These are phyloP conservation scores for Cicer cuneatum DNA, from an alignment of 306 rosid species.

Conservation along the genomic window DNA sequence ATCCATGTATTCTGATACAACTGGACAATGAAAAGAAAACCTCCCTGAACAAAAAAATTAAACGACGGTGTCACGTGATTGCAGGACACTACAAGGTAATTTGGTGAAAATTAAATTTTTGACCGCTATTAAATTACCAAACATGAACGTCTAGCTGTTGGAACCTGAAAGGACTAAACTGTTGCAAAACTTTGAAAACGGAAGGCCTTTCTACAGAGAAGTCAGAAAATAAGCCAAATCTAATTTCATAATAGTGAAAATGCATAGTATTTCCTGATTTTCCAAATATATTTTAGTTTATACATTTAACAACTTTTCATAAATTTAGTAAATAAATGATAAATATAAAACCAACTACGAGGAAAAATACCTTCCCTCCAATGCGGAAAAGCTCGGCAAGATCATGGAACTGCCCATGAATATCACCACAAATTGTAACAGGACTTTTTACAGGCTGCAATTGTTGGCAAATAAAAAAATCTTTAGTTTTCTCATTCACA, in stretches of 20 bases:
- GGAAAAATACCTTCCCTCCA: conserved; percentile 85
- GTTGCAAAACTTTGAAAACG: not conserved
- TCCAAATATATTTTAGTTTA: conserved; percentile 8
- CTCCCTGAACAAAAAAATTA: not conserved
- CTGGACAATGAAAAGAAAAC: conserved; percentile 14
- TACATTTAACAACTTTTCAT: conserved; percentile 28
- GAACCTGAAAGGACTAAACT: not conserved
- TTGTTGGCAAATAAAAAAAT: conserved; percentile 35
- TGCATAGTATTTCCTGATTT: conserved; percentile 5
- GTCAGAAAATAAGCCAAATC: conserved; percentile 15
- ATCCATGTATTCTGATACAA: not conserved
- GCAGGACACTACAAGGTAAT: conserved; percentile 15
- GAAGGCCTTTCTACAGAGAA: conserved; percentile 12
- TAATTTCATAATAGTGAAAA: not conserved
- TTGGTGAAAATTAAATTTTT: not conserved
- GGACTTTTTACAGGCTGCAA: conserved; percentile 97
- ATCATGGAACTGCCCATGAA: conserved; percentile 97
- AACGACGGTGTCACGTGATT: not conserved
- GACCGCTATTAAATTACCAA: conserved; percentile 17
- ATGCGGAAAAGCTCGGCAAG: conserved; percentile 98
- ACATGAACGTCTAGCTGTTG: conserved; percentile 9
- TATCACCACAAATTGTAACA: conserved; percentile 95
- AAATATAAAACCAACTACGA: conserved; percentile 30
- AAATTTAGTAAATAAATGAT: conserved; percentile 22
- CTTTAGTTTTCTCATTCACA: conserved; percentile 24